Base-by-base conservation (phyloP, 1,284 basidiomycete genomes). In the Leccinum ambiguum region DNA sequence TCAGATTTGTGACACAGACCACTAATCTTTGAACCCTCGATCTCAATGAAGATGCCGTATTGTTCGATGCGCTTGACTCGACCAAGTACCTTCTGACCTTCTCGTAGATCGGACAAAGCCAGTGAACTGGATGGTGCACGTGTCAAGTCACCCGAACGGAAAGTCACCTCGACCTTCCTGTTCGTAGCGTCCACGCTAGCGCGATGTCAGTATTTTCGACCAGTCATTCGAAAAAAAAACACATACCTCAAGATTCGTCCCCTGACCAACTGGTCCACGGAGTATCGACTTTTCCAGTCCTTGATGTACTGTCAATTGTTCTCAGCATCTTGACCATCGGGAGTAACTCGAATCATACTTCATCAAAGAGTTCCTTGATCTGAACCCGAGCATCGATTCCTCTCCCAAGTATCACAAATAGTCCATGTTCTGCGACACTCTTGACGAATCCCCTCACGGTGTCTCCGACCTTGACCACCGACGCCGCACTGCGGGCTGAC, bases 1-100 rank as follows among this genome's bases (percentile, higher is more conserved):
- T 97, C 86, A 21, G 92, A 93, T 77, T 95, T 95, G 79, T 99
- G 97, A 76, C 97, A 98, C 10, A 99, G 82, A 6, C 97, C 97
- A 64, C 85, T 90, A 60, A 98, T 81, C 71, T 90, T 91, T 1
- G 92, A 91, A 14, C 86, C 90, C 10, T 92, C 87, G 54, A 98
- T 90, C 74, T 91, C 86, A 63, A 99, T 87, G 79, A 99, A 98
- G 48, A 98, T 82, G 16, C 97, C 97, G 73, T 94, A 99, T 45
- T 89, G 85, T 76, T 96, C 92, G 10, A 96, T 84, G 68, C 84
- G 87, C 76, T 90, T 92, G 60, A 96, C 86, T 39, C 81, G 80
- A 14, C 92, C 90, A 43, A 88, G 84, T 53, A 95, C 81, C 70
- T 91, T 93, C 73, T 94, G 89, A 60, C 91, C 92, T 70, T 87